Conservation (phyloP, 2,329 filamentous ascomycete genomes). For the Penicillium digitatum region DNA sequence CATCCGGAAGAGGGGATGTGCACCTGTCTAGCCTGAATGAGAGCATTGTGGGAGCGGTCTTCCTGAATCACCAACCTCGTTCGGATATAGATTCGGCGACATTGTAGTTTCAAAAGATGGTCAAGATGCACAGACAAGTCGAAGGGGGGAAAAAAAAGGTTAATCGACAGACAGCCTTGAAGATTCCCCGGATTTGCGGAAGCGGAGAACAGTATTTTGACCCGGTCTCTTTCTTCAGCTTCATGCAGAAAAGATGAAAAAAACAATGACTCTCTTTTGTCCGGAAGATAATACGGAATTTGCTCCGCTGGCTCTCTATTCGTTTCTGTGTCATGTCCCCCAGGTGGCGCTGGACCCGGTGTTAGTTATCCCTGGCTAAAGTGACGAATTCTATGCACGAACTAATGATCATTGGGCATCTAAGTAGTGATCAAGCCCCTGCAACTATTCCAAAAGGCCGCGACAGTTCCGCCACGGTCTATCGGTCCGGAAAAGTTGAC, state of each 20-base stretch:
- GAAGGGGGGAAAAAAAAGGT: not conserved
- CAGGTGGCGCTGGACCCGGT: not conserved
- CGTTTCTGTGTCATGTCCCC: not conserved
- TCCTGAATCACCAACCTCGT: not conserved
- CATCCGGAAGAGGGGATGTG: not conserved
- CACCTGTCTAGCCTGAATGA: constrained; percentile 1
- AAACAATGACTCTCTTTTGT: constrained; percentile 7
- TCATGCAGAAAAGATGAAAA: not conserved
- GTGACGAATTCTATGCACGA: not conserved
- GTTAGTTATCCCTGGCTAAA: not conserved
- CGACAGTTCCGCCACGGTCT: constrained; percentile 20
- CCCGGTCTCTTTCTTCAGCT: constrained; percentile 3
- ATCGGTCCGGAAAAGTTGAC: constrained; percentile 8
- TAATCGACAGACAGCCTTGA: not conserved
- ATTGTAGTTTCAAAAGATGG: not conserved
- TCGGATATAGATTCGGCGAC: not conserved
- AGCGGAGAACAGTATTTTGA: constrained; percentile 3
- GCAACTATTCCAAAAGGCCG: constrained; percentile 7
- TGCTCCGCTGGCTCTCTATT: constrained; percentile 4
- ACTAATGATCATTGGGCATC: not conserved
- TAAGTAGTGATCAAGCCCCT: not conserved
- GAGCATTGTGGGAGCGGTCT: too few relatives aligned
- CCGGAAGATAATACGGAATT: constrained; percentile 11
- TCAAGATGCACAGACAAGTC: not conserved
- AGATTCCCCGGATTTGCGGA: not conserved